Percentiles rank a stretch among this genome's conserved stretches.
phyloP scores from a whole-genome alignment of 352 stramenopile genomes.

The Pythium grandisporangium region DNA sequence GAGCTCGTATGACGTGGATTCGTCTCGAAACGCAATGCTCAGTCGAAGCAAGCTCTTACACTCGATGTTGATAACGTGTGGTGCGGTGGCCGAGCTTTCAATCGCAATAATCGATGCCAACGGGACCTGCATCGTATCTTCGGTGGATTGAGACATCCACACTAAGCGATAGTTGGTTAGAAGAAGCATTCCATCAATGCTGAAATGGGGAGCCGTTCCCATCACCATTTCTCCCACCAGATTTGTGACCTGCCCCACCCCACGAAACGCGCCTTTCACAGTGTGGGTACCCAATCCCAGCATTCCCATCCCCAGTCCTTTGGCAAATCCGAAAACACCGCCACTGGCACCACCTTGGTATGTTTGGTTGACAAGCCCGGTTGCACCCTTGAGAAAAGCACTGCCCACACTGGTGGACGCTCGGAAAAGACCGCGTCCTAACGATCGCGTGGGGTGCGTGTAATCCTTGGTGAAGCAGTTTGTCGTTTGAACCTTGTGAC shows the following conservation, averaged over 20 bases:
- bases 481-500: slow-evolving; percentile 80
- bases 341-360: slow-evolving; percentile 78
- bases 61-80: slow-evolving; percentile 79
- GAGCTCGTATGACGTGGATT: slow-evolving; percentile 67
- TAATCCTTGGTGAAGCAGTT: slow-evolving; percentile 83
- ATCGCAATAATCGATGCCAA: slow-evolving; percentile 65
- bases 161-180: slow-evolving; percentile 84
- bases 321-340: slow-evolving; percentile 82
- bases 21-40: slow-evolving; percentile 80
- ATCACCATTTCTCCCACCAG: slow-evolving; percentile 83
- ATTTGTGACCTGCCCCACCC: slow-evolving; percentile 81
- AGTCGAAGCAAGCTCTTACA: slow-evolving; percentile 73
- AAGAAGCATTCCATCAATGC: slow-evolving; percentile 72
- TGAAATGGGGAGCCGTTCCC: slow-evolving; percentile 78
- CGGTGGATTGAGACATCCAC: slow-evolving; percentile 69
- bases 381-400: slow-evolving; percentile 76
- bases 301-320: slow-evolving; percentile 83
- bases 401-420: slow-evolving; percentile 80
- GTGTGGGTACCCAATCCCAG: slow-evolving; percentile 76
- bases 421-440: slow-evolving; percentile 70
- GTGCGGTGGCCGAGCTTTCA: slow-evolving; percentile 74
- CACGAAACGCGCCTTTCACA: slow-evolving; percentile 79
- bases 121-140: slow-evolving; percentile 79
- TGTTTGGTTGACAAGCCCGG: slow-evolving; percentile 78
- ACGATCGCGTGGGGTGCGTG: slow-evolving; percentile 65